A percentile compares a stretch with the other conserved stretches of the same genome.
phyloP scores from a whole-genome alignment of 306 rosid species.

The Biancaea sappan region DNA sequence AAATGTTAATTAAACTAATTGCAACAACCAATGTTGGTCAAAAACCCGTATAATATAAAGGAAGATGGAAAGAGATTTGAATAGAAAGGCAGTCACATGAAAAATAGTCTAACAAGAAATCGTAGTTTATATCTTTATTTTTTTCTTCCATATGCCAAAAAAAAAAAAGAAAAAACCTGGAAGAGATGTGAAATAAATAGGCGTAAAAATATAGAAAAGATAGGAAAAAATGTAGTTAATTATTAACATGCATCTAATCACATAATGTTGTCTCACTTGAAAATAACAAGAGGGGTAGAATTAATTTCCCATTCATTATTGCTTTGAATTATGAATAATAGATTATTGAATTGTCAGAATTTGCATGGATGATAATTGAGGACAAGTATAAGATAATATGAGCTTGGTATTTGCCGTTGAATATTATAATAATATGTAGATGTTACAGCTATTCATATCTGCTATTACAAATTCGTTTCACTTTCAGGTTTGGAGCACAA shows the following conservation, averaged over 20 bases:
- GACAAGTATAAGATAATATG: constrained; percentile 3
- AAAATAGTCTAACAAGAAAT: no score
- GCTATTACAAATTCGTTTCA: neutral
- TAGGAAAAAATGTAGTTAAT: neutral
- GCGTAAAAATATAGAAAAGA: neutral
- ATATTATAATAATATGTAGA: neutral
- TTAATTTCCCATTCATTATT: constrained; percentile 11
- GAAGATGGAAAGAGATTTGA: no score
- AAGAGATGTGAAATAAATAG: neutral
- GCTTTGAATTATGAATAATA: constrained; percentile 18
- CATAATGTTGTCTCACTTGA: constrained; percentile 38
- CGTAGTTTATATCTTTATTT: no score
- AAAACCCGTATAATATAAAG: no score
- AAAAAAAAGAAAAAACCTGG: no score
- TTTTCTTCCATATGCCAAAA: no score
- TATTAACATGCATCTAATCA: neutral
- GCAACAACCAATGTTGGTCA: no score
- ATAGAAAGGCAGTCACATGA: no score
- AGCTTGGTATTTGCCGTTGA: neutral
- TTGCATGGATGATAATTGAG: constrained; percentile 22
- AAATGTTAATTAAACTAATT: no score
- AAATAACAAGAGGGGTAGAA: constrained; percentile 28
- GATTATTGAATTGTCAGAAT: constrained; percentile 14
- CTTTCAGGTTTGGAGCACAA: neutral
- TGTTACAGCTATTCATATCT: neutral